Conservation (phyloP, 495 filamentous ascomycete genomes). For the Friedmanniomyces endolithicus region DNA sequence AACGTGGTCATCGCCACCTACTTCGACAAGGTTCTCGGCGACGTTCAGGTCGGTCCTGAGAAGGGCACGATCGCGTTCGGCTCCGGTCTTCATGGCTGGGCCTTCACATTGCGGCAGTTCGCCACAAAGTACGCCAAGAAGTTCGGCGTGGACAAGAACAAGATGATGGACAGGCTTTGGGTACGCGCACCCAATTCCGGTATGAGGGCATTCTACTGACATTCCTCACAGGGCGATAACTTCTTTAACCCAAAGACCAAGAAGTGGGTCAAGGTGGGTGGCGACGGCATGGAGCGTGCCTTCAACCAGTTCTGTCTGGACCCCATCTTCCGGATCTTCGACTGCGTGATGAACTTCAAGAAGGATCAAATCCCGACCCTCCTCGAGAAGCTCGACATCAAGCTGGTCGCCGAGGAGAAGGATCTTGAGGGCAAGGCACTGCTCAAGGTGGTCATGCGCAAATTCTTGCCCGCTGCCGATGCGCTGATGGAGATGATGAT, state of each 20-base stretch:
- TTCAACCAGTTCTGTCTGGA: slow-evolving; percentile 99
- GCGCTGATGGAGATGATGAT: slow-evolving; percentile 99
- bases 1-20: slow-evolving; percentile 99
- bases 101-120: slow-evolving; percentile 98
- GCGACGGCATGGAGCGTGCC: slow-evolving; percentile 83
- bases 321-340: slow-evolving; percentile 98
- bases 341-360: slow-evolving; percentile 93
- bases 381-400: slow-evolving; percentile 83
- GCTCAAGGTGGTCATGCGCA: slow-evolving; percentile 94
- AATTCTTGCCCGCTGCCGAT: slow-evolving; percentile 95
- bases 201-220: slow-evolving; percentile 3
- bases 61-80: slow-evolving; percentile 96
- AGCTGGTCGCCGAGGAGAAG: slow-evolving; percentile 72
- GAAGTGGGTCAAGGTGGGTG: slow-evolving; percentile 91
- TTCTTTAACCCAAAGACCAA: slow-evolving; percentile 99
- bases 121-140: slow-evolving; percentile 96
- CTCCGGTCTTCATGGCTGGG: slow-evolving; percentile 99
- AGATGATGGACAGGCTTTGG: slow-evolving; percentile 99
- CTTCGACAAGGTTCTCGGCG: slow-evolving; percentile 91
- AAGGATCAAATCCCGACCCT: slow-evolving; percentile 79
- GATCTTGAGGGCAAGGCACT: slow-evolving; percentile 93
- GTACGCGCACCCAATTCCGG: slow-evolving; percentile 38
- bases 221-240: slow-evolving; percentile 65
- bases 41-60: slow-evolving; percentile 95
- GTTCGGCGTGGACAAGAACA: slow-evolving; percentile 96